Percentiles rank a stretch among this genome's conserved stretches.
These are phyloP conservation scores for Chlorella sp. DNA, from an alignment of 139 green algal species.

Conservation along the genomic window DNA sequence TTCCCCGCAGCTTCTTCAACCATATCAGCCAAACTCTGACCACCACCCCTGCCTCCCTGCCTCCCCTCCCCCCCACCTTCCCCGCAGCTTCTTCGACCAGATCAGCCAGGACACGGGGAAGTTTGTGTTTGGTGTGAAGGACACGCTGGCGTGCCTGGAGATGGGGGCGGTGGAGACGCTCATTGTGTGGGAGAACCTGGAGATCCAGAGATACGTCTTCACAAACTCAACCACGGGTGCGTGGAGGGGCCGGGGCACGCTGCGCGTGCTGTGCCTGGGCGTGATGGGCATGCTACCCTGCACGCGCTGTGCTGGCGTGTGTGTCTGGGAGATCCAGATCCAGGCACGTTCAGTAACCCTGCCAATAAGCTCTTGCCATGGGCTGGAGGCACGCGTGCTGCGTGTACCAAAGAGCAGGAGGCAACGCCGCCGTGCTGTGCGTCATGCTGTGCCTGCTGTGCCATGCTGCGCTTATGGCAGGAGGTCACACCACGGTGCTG, in stretches of 20 bases:
- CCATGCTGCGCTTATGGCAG: no score
- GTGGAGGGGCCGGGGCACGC: background rate
- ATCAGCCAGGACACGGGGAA: conserved; percentile 97
- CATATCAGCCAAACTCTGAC: background rate
- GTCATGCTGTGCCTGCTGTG: no score
- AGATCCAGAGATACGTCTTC: conserved; percentile 81
- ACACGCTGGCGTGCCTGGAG: conserved; percentile 97
- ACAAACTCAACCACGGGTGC: conserved; percentile 65
- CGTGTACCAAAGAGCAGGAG: no score
- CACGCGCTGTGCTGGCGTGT: no score
- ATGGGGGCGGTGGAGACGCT: conserved; percentile 99
- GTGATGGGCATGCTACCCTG: no score
- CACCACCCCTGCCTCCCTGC: background rate
- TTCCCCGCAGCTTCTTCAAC: background rate
- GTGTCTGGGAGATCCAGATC: background rate
- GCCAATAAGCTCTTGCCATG: no score
- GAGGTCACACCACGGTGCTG: no score
- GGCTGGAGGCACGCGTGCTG: no score
- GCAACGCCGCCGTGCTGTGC: no score
- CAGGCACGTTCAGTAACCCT: no score
- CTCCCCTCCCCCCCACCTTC: background rate
- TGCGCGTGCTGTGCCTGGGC: background rate
- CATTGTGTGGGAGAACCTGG: conserved; percentile 97
- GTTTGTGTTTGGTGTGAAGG: conserved; percentile 92
- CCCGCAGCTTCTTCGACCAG: conserved; percentile 96